Base-by-base conservation (phyloP, 2,329 filamentous ascomycete species). In the Cryphonectria naterciae region DNA sequence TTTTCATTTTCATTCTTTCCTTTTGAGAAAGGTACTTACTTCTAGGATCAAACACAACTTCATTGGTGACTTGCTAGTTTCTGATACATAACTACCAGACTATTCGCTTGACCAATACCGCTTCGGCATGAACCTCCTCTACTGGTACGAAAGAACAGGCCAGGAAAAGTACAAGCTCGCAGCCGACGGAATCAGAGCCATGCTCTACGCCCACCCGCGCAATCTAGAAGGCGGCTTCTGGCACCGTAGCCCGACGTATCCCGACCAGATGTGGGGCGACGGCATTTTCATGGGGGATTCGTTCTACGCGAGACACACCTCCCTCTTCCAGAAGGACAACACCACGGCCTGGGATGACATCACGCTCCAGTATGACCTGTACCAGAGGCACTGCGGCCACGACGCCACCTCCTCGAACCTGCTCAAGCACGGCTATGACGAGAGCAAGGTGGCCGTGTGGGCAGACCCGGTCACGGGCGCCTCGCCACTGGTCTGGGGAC, bases 371-470 rank as follows among this genome's bases (percentile, higher is more conserved):
- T 70, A 62, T 39, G 68, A 64, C 28, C 65, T 68, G 41, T 52
- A 68, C 68, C 65, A 72, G 46, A 46, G 54, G 63, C 83, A 84
- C 73, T 85, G 82, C 69, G 74, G 77, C 37, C 37, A 13, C 22
- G 78, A 84, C 73, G 71, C 77, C 46, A 78, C 76, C 1, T 81
- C 80, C 1, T 81, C 80, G 0, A 81, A 82, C 0, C 78, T 88
- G 1, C 78, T 87, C 1, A 82, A 86, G 0, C 87, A 89, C 72
- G 87, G 87, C 2, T 89, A 87, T 74, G 87, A 89, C 72, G 82
- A 82, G 54, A 79, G 78, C 13, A 83, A 81, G 70, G 81, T 73
- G 0, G 86, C 86, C 10, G 75, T 82, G 0, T 89, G 87, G 87
- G 86, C 87, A 0, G 80, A 86, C 68, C 77, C 80, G 0, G 70